Evolutionary conservation across 1,139 yeast species (phyloP).

Genomic region (Saccharomyces hybrid): DNA sequence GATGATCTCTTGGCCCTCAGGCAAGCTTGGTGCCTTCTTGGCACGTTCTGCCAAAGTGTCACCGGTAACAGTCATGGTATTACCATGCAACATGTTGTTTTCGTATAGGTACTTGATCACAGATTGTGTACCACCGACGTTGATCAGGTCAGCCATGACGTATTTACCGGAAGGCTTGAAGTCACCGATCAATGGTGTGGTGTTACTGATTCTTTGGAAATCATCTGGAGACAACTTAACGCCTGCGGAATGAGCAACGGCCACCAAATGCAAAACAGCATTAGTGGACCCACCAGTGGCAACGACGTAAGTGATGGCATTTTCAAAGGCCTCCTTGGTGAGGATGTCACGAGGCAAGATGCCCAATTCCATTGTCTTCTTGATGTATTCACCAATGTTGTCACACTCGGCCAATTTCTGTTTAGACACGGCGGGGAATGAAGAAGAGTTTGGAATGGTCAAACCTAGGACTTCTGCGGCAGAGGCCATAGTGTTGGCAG

Average conservation of each 20-base stretch:
- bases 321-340: slow-evolving; percentile 86
- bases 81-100: slow-evolving; percentile 82
- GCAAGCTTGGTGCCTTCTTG: slow-evolving; percentile 46
- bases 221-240: slow-evolving; percentile 85
- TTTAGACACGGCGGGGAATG: slow-evolving; percentile 77
- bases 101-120: slow-evolving; percentile 80
- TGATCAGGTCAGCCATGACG: slow-evolving; percentile 92
- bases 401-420: slow-evolving; percentile 81
- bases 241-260: slow-evolving; percentile 87
- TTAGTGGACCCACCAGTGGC: slow-evolving; percentile 98
- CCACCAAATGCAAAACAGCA: slow-evolving; percentile 88
- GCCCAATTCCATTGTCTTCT: slow-evolving; percentile 63
- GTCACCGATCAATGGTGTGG: slow-evolving; percentile 89
- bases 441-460: slow-evolving; percentile 88
- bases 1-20: slow-evolving; percentile 75
- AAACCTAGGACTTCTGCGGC: slow-evolving; percentile 96
- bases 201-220: slow-evolving; percentile 87
- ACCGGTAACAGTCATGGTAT: slow-evolving; percentile 82
- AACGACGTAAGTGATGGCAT: slow-evolving; percentile 87
- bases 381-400: slow-evolving; percentile 73
- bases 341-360: slow-evolving; percentile 85
- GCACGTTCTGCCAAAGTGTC: slow-evolving; percentile 84
- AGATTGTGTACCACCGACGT: slow-evolving; percentile 92
- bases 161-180: slow-evolving; percentile 96
- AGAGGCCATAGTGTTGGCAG: slow-evolving; percentile 98